Base-by-base conservation (phyloP, 2,329 filamentous ascomycete species). In the Neocatenulostroma microsporum region DNA sequence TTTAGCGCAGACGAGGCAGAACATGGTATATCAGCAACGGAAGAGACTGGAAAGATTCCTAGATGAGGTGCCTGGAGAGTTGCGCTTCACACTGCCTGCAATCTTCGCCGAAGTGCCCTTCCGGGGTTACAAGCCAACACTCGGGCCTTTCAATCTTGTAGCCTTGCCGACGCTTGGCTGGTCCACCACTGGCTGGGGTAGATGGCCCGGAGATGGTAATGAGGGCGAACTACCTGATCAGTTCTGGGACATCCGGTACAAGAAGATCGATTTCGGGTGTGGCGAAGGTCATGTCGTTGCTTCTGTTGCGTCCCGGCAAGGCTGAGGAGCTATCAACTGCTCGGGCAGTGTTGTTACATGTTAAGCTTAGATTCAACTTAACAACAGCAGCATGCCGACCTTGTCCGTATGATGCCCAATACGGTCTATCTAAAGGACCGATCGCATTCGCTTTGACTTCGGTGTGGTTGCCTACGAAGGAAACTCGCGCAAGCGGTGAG, bases 71-170 rank as follows among this genome's bases (percentile, higher is more conserved):
- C 60, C 64, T 2, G 63, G 57, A 0, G 50, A 54, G 13, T 38
- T 58, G 3, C 58, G 66, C 4, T 65, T 59, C 43, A 69, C 66
- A 0, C 30, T 72, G 20, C 68, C 68, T 13, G 49, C 41, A 3
- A 40, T 54, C n/a, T n/a, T n/a, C n/a, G n/a, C n/a, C n/a, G n/a
- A n/a, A n/a, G n/a, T n/a, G n/a, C n/a, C n/a, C n/a, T n/a, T n/a
- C n/a, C n/a, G n/a, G n/a, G 8, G 37, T 44, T 3, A 25, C 41
- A 8, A 14, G 23, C 33, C 36, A 40, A 14, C 30, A 30, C 5
- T 18, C 13, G 26, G 26, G 21, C 24, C 4, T 30, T 13, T n/a
- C n/a, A 34, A 28, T 5, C 37, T 61, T 7, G 26, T 57, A 5
- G 57, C 56, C 2, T 30, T 62, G 28, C 58, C 58, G 3, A 52